Conservation (phyloP, 306 rosid genomes). For the Prunus mira region DNA sequence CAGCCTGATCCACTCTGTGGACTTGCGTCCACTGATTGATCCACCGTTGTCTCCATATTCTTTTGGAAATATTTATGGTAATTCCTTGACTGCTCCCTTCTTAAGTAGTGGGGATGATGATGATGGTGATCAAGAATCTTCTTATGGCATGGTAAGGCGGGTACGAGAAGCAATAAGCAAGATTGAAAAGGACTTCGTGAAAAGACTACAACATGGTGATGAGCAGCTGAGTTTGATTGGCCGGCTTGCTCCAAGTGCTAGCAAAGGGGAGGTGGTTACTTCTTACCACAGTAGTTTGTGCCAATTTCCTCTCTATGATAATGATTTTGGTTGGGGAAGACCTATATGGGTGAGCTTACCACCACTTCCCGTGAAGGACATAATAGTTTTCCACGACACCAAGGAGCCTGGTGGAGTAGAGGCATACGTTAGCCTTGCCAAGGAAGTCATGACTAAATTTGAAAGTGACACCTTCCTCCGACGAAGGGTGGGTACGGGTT, state of each 20-base stretch:
- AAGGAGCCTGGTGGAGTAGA: conserved; percentile 13
- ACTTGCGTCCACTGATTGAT: conserved; percentile 6
- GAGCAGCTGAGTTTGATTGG: background rate
- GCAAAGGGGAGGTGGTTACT: background rate
- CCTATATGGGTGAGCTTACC: conserved; percentile 20
- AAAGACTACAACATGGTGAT: background rate
- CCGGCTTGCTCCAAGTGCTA: background rate
- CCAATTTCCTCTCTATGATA: conserved; percentile 26
- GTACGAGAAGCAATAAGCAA: conserved; percentile 14
- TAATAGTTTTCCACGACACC: conserved; percentile 3
- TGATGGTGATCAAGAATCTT: conserved; percentile 4
- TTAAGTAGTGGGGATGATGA: background rate
- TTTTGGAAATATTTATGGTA: conserved; percentile 6
- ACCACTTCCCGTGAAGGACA: background rate
- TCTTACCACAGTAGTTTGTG: conserved; percentile 22
- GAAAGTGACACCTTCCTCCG: background rate
- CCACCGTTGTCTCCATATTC: conserved; percentile 1
- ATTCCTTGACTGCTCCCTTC: background rate
- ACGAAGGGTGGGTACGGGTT: background rate
- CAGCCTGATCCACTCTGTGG: background rate
- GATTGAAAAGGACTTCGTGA: conserved; percentile 1
- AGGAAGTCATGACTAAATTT: conserved; percentile 6
- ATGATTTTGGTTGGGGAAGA: conserved; percentile 35
- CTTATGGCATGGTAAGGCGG: conserved; percentile 16
- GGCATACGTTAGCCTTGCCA: conserved; percentile 13